These are phyloP conservation scores for Linum tenue DNA, from an alignment of 345 rosid genomes.

Conservation along the genomic window DNA sequence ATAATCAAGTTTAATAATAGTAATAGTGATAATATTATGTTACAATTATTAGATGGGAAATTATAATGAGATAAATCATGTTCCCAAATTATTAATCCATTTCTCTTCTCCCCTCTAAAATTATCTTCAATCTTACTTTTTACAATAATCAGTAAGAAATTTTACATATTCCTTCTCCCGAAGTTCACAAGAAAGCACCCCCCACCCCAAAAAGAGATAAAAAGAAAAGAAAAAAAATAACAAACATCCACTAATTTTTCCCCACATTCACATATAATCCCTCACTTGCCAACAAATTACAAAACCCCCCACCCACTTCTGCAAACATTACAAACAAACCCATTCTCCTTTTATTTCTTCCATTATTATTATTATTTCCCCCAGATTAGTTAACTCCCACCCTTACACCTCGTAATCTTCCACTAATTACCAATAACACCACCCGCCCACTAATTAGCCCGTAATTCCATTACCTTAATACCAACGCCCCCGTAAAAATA, in stretches of 20 bases:
- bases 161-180: not conserved
- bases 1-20: not conserved
- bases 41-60: not conserved
- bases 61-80: no score
- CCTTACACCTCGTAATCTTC: not conserved
- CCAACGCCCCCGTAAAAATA: not conserved
- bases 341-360: not conserved
- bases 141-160: not conserved
- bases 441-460: not conserved
- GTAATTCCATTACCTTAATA: not conserved
- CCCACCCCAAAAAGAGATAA: not conserved
- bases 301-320: not conserved
- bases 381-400: not conserved
- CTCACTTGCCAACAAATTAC: not conserved
- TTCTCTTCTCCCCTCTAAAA: not conserved
- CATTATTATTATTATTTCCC: not conserved
- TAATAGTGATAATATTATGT: not conserved
- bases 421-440: slow-evolving; percentile 1
- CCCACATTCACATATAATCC: no score
- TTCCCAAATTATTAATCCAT: not conserved
- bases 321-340: slow-evolving; percentile 9
- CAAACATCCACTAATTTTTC: no score
- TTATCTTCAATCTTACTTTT: not conserved
- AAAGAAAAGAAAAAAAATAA: not conserved
- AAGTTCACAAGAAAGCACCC: not conserved